Evolutionary conservation across 441 rosid species (phyloP).

Genomic region (Pelargonium myrrhifolium): DNA sequence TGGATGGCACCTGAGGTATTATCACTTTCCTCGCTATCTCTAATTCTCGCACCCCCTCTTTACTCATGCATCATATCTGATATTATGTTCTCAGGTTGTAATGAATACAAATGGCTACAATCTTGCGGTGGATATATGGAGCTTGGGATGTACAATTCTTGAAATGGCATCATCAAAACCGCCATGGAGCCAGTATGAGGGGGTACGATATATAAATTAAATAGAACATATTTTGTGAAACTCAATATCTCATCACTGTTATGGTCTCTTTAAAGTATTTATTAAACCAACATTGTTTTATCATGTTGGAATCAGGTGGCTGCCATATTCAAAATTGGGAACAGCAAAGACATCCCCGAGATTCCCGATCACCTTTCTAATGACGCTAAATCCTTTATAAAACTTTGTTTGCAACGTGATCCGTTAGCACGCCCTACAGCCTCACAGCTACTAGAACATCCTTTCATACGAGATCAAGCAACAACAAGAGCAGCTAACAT

Average conservation of each 20-base stretch:
- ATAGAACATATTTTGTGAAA: constrained; percentile 11
- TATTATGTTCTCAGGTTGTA: constrained; percentile 50
- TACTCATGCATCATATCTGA: constrained; percentile 13
- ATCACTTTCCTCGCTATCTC: neutral
- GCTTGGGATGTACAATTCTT: constrained; percentile 91
- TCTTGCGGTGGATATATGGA: constrained; percentile 86
- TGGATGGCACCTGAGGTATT: constrained; percentile 99
- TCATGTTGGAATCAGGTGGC: constrained; percentile 61
- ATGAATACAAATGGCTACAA: constrained; percentile 83
- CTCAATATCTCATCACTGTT: neutral
- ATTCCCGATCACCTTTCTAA: constrained; percentile 82
- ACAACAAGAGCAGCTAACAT: constrained; percentile 41
- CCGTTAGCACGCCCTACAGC: constrained; percentile 82
- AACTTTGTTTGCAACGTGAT: constrained; percentile 78
- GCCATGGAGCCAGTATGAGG: constrained; percentile 91
- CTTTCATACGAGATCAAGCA: constrained; percentile 57
- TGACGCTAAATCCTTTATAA: constrained; percentile 68
- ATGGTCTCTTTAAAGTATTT: neutral
- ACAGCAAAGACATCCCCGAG: constrained; percentile 85
- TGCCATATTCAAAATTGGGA: constrained; percentile 92
- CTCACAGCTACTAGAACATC: constrained; percentile 56
- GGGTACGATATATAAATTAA: constrained; percentile 42
- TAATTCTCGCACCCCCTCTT: neutral
- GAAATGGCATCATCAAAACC: constrained; percentile 96
- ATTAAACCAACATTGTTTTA: constrained; percentile 4